Evolutionary conservation across 2,329 filamentous ascomycete species (phyloP).

Genomic region (Fusarium sp.): DNA sequence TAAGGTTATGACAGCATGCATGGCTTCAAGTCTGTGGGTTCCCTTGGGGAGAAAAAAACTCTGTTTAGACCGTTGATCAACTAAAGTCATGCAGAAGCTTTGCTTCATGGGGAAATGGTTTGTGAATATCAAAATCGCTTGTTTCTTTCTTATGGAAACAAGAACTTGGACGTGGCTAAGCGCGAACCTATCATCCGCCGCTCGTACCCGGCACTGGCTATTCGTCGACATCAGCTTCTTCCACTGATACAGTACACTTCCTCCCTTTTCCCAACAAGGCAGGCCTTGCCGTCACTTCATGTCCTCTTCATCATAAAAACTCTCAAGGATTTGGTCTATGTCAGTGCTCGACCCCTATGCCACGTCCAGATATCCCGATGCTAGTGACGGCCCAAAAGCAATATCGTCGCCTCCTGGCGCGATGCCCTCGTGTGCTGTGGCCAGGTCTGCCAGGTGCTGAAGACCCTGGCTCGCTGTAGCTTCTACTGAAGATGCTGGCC

Average conservation of each 20-base stretch:
- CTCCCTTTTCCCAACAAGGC: neutral
- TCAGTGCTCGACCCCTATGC: conserved; percentile 27
- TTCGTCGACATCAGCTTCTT: conserved; percentile 15
- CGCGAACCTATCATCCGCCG: conserved; percentile 16
- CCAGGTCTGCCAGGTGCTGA: conserved; percentile 70
- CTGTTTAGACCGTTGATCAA: conserved; percentile 6
- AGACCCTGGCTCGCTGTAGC: conserved; percentile 63
- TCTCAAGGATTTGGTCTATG: neutral
- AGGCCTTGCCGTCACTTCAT: neutral
- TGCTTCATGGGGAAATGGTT: conserved; percentile 6
- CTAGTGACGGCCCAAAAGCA: conserved; percentile 49
- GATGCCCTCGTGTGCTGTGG: conserved; percentile 57
- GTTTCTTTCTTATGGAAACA: neutral
- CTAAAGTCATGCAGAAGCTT: neutral
- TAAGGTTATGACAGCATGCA: conserved; percentile 13
- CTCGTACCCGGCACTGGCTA: neutral
- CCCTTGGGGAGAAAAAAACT: neutral
- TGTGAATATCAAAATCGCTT: conserved; percentile 1
- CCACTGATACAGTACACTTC: conserved; percentile 9
- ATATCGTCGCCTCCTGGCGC: conserved; percentile 47
- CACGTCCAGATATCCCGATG: conserved; percentile 52
- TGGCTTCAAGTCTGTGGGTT: neutral
- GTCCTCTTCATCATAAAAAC: neutral
- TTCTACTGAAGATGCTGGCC: conserved; percentile 52
- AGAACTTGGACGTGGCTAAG: conserved; percentile 24